phyloP scores from a whole-genome alignment of 192 early-diverging fungal species.

The Backusella australiensis region DNA sequence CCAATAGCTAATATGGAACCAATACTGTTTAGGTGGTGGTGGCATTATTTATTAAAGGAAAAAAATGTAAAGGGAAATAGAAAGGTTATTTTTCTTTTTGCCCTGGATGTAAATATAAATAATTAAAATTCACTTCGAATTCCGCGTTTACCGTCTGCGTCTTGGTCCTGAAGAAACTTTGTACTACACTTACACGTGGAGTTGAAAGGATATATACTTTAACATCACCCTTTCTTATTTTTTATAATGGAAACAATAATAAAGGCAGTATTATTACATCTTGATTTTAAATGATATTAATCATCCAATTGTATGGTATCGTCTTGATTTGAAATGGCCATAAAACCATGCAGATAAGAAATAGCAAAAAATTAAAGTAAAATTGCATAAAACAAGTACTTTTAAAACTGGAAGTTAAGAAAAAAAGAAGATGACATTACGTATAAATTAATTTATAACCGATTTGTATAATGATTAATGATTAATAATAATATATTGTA shows the following conservation, averaged over 20 bases:
- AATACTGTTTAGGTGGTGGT: slow-evolving; percentile 2
- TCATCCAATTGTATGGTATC: not conserved
- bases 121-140: slow-evolving; percentile 1
- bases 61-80: not conserved
- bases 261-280: not conserved
- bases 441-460: no score
- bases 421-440: not conserved
- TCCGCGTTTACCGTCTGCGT: not conserved
- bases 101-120: not conserved
- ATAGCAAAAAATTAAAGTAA: not conserved
- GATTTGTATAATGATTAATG: not conserved
- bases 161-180: not conserved
- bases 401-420: not conserved
- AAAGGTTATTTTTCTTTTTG: not conserved
- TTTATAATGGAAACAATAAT: not conserved
- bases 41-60: not conserved
- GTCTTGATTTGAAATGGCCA: not conserved
- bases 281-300: not conserved
- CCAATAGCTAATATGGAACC: slow-evolving; percentile 8
- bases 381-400: not conserved
- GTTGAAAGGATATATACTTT: not conserved
- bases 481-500: not conserved
- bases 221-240: not conserved
- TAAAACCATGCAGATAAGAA: not conserved
- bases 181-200: not conserved